A percentile compares a stretch with the other conserved stretches of the same genome.
phyloP scores from a whole-genome alignment of 176 grass and related monocot species.

The Bolboschoenus planiculmis region DNA sequence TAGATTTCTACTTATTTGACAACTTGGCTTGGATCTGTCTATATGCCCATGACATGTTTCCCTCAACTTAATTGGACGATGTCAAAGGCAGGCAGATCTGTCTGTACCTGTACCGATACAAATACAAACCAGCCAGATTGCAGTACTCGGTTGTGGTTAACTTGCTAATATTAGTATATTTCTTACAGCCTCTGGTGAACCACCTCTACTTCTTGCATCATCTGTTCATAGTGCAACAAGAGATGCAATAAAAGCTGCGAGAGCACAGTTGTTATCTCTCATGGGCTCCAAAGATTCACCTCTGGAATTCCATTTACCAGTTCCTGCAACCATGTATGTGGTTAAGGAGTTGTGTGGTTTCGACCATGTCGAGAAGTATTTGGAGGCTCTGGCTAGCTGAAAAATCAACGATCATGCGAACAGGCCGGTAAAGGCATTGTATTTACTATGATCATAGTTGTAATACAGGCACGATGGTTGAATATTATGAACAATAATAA shows the following conservation, averaged over 20 bases:
- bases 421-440: not conserved
- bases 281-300: constrained; percentile 7
- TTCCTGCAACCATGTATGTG: constrained; percentile 59
- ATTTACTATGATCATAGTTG: not conserved
- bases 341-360: constrained; percentile 76
- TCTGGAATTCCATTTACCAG: constrained; percentile 41
- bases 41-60: not conserved
- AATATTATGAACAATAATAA: not conserved
- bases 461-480: not conserved
- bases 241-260: constrained; percentile 52
- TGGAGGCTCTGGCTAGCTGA: not conserved
- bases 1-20: not conserved
- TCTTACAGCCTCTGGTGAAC: constrained; percentile 60
- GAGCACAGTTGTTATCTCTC: constrained; percentile 31
- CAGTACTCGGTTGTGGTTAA: not conserved
- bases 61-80: not conserved
- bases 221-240: constrained; percentile 63
- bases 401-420: not conserved
- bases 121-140: not conserved
- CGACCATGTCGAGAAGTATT: constrained; percentile 38
- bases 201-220: constrained; percentile 57
- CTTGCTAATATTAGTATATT: not conserved
- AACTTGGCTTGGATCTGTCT: not conserved
- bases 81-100: not conserved
- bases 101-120: not conserved